Evolutionary conservation across 2,329 filamentous ascomycete species (phyloP).

Genomic region (Ceratocystis lukuohia): DNA sequence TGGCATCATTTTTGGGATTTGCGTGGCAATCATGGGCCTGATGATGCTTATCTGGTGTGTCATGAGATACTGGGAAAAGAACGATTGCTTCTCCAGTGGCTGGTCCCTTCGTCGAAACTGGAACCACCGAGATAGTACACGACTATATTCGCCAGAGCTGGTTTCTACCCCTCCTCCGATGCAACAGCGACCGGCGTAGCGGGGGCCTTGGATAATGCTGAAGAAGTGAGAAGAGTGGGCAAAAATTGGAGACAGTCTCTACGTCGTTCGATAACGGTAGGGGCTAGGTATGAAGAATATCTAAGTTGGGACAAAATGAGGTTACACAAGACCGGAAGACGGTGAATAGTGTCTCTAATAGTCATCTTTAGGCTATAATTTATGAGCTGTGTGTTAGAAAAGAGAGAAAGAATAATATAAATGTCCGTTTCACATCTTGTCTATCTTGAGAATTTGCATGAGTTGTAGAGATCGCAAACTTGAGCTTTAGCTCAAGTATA

Average conservation of each 20-base stretch:
- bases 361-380: background rate
- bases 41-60: constrained; percentile 7
- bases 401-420: too few species aligned
- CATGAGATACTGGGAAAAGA: constrained; percentile 14
- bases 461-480: too few species aligned
- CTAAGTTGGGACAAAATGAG: background rate
- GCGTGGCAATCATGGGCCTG: constrained; percentile 7
- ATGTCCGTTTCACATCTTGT: too few species aligned
- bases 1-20: constrained; percentile 15
- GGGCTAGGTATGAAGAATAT: background rate
- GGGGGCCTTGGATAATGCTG: background rate
- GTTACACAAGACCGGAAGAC: background rate
- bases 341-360: background rate
- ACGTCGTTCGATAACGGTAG: background rate
- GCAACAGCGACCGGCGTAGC: background rate
- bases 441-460: too few species aligned
- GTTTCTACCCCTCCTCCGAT: background rate
- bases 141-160: constrained; percentile 7
- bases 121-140: constrained; percentile 3
- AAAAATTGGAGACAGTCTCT: background rate
- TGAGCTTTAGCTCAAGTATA: too few species aligned
- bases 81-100: background rate
- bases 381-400: background rate
- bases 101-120: background rate
- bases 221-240: background rate